Evolutionary conservation across 2,329 filamentous ascomycete species (phyloP).

Genomic region (Verticillium longisporum): DNA sequence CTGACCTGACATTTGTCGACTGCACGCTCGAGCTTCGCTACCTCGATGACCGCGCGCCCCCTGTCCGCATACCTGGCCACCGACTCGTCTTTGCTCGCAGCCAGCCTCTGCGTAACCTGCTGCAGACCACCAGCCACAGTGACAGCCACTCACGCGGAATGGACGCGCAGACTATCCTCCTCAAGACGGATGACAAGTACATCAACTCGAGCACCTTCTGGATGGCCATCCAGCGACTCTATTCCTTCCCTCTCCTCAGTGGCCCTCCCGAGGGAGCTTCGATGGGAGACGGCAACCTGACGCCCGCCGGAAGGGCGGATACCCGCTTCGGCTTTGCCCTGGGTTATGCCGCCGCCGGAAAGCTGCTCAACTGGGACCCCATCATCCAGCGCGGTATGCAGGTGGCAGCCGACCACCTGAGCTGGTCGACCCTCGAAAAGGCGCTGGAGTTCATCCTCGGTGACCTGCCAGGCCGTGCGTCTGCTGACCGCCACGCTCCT

Average conservation of each 20-base stretch:
- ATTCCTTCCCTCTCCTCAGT: conserved; percentile 43
- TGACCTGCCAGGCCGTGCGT: conserved; percentile 14
- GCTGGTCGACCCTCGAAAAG: conserved; percentile 56
- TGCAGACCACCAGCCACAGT: conserved; percentile 7
- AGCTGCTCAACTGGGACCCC: conserved; percentile 46
- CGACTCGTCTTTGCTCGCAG: conserved; percentile 50
- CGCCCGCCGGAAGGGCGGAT: conserved; percentile 27
- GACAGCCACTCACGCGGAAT: conserved; percentile 12
- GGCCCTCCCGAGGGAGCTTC: conserved; percentile 21
- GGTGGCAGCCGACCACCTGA: conserved; percentile 49
- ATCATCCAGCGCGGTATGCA: conserved; percentile 53
- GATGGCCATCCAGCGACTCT: conserved; percentile 50
- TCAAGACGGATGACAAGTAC: conserved; percentile 45
- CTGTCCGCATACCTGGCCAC: conserved; percentile 43
- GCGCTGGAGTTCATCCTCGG: conserved; percentile 53
- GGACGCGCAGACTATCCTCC: conserved; percentile 26
- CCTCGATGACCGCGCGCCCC: conserved; percentile 27
- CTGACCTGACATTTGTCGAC: conserved; percentile 30
- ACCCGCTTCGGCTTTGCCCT: conserved; percentile 50
- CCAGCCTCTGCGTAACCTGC: conserved; percentile 23
- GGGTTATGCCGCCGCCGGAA: conserved; percentile 58
- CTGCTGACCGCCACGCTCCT: conserved; percentile 24
- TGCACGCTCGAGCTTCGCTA: conserved; percentile 41
- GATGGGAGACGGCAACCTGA: conserved; percentile 19
- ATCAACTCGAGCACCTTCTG: conserved; percentile 50